A percentile compares a stretch with the other conserved stretches of the same genome.
phyloP scores from a whole-genome alignment of 2,329 filamentous ascomycete species.

The Blumeriella jaapii region DNA sequence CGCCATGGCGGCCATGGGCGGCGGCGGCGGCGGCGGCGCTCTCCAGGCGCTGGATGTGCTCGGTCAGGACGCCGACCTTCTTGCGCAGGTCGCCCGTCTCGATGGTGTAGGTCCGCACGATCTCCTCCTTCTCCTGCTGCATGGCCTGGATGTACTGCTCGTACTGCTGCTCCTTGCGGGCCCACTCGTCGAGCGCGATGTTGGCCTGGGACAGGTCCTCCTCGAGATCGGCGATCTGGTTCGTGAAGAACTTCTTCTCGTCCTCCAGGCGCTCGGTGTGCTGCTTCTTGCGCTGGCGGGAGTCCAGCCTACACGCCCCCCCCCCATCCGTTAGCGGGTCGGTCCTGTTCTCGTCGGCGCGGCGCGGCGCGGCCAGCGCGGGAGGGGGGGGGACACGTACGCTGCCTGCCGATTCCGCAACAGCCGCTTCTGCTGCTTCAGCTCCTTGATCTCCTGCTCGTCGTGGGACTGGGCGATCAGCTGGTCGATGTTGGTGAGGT shows the following conservation, averaged over 20 bases:
- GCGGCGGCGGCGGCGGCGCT: constrained; percentile 40
- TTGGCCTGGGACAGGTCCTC: constrained; percentile 62
- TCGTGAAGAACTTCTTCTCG: constrained; percentile 86
- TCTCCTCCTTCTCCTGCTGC: constrained; percentile 80
- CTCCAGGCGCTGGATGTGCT: constrained; percentile 61
- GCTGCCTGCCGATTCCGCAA: constrained; percentile 93
- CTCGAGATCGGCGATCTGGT: constrained; percentile 65
- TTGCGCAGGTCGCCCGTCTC: constrained; percentile 88
- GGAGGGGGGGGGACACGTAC: constrained; percentile 44
- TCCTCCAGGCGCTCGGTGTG: constrained; percentile 94
- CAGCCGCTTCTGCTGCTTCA: constrained; percentile 96
- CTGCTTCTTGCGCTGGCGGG: constrained; percentile 93
- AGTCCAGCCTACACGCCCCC: constrained; percentile 92
- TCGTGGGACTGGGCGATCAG: constrained; percentile 80
- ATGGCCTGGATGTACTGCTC: constrained; percentile 65
- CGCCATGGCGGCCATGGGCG: constrained; percentile 37
- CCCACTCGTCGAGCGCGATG: constrained; percentile 57
- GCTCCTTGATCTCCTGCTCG: constrained; percentile 90
- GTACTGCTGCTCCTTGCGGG: constrained; percentile 62
- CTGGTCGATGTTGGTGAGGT: constrained; percentile 87
- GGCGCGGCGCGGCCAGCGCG: too few relatives aligned
- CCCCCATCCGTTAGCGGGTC: constrained; percentile 18
- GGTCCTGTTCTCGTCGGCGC: too few relatives aligned
- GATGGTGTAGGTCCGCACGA: constrained; percentile 77
- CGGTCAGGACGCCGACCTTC: constrained; percentile 74